phyloP scores from a whole-genome alignment of 805 yeast species.

The Cyberlindnera euphorbiae region DNA sequence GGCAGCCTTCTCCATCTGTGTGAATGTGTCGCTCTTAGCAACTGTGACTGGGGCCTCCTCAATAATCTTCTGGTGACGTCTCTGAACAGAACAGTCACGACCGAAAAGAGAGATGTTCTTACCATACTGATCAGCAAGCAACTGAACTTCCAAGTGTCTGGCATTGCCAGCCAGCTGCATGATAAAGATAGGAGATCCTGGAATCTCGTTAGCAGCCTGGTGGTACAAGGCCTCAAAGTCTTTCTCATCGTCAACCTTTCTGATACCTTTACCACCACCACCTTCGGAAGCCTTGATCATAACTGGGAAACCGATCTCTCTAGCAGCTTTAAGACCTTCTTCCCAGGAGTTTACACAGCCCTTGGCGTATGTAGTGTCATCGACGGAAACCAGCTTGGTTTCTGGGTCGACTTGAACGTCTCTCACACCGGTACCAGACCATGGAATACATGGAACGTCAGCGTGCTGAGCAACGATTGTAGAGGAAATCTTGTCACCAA shows the following conservation, averaged over 20 bases:
- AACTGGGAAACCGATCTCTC: slow-evolving; percentile 90
- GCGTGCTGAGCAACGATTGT: slow-evolving; percentile 99
- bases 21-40: slow-evolving; percentile 81
- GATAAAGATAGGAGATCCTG: slow-evolving; percentile 97
- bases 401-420: slow-evolving; percentile 63
- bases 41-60: slow-evolving; percentile 99
- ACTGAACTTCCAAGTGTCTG: slow-evolving; percentile 96
- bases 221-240: slow-evolving; percentile 73
- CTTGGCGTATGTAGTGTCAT: slow-evolving; percentile 73
- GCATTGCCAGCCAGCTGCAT: slow-evolving; percentile 98
- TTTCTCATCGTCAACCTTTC: slow-evolving; percentile 85
- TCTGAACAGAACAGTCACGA: slow-evolving; percentile 98
- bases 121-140: slow-evolving; percentile 97
- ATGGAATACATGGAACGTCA: slow-evolving; percentile 95
- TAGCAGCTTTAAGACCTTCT: slow-evolving; percentile 85
- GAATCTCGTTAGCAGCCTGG: slow-evolving; percentile 96
- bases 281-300: slow-evolving; percentile 99
- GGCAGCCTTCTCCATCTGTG: slow-evolving; percentile 94
- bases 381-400: slow-evolving; percentile 83
- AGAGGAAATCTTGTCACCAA: slow-evolving; percentile 96
- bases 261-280: slow-evolving; percentile 99
- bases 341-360: slow-evolving; percentile 87
- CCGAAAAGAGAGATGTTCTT: slow-evolving; percentile 96
- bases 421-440: slow-evolving; percentile 98
- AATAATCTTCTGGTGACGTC: slow-evolving; percentile 98